Conservation (phyloP, 2,329 filamentous ascomycete genomes). For the Aspergillus sp. region DNA sequence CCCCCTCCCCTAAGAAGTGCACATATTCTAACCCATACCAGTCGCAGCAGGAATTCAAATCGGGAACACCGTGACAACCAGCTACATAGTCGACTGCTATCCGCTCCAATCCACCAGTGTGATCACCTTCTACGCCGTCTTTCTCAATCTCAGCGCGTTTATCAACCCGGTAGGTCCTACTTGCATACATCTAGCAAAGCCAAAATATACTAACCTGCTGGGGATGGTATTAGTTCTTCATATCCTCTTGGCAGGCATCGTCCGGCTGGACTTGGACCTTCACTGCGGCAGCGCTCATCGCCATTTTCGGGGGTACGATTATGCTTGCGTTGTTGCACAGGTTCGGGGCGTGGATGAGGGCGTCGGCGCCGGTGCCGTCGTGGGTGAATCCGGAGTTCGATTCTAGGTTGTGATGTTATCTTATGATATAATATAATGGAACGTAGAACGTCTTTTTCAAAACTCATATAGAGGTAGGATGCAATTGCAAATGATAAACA, state of each 20-base stretch:
- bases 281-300: constrained; percentile 42
- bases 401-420: constrained; percentile 4
- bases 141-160: constrained; percentile 46
- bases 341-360: constrained; percentile 34
- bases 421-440: not conserved
- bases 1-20: not conserved
- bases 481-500: too few species aligned
- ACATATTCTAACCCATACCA: constrained; percentile 10
- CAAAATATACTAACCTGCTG: not conserved
- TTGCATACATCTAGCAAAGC: not conserved
- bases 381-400: constrained; percentile 43
- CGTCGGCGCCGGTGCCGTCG: constrained; percentile 29
- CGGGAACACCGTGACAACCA: constrained; percentile 46
- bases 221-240: constrained; percentile 38
- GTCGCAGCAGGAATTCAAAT: constrained; percentile 50
- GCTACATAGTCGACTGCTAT: constrained; percentile 50
- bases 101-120: constrained; percentile 48
- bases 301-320: constrained; percentile 32
- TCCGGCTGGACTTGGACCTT: constrained; percentile 47
- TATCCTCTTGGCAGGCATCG: constrained; percentile 40
- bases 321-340: constrained; percentile 33
- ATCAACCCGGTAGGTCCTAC: constrained; percentile 29
- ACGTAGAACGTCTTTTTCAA: too few species aligned
- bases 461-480: too few species aligned
- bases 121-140: constrained; percentile 48